Evolutionary conservation across 352 stramenopile genomes (phyloP).

Genomic region (Blastocystis hominis): DNA sequence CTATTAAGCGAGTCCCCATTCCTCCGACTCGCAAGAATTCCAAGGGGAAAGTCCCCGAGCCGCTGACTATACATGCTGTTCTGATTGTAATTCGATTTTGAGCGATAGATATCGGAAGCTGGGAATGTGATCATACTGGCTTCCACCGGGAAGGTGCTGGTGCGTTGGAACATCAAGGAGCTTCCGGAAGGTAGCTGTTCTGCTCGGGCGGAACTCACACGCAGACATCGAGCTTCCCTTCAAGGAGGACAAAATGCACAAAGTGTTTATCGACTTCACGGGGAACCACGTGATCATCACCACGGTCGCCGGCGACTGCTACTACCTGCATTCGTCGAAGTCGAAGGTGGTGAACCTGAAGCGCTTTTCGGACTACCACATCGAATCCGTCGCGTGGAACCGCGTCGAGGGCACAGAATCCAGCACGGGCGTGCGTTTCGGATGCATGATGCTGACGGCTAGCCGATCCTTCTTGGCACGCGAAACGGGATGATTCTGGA

Average conservation of each 20-base stretch:
- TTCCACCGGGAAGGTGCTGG: conserved; percentile 4
- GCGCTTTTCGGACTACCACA: conserved; percentile 41
- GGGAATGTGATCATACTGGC: not conserved
- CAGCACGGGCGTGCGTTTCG: not conserved
- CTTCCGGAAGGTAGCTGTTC: conserved; percentile 7
- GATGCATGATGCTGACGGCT: not conserved
- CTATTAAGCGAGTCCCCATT: conserved; percentile 31
- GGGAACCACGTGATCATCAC: conserved; percentile 52
- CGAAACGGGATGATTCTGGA: conserved; percentile 70
- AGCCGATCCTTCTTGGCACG: conserved; percentile 72
- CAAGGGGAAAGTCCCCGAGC: conserved; percentile 11
- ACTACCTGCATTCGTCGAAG: conserved; percentile 57
- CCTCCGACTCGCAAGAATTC: not conserved
- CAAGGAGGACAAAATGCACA: conserved; percentile 56
- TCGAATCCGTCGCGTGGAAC: conserved; percentile 50
- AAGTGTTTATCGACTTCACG: conserved; percentile 55
- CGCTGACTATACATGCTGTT: conserved; percentile 7
- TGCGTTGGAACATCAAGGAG: conserved; percentile 40
- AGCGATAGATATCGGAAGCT: conserved; percentile 16
- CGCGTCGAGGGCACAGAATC: not conserved
- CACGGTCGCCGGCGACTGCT: conserved; percentile 30
- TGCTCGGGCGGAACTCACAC: not conserved
- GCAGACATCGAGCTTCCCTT: conserved; percentile 56
- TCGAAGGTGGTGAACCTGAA: conserved; percentile 38
- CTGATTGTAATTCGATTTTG: no score